Percentiles rank a stretch among this genome's conserved stretches.
These are phyloP conservation scores for Carallia pectinifolia DNA, from an alignment of 345 rosid genomes.

Conservation along the genomic window DNA sequence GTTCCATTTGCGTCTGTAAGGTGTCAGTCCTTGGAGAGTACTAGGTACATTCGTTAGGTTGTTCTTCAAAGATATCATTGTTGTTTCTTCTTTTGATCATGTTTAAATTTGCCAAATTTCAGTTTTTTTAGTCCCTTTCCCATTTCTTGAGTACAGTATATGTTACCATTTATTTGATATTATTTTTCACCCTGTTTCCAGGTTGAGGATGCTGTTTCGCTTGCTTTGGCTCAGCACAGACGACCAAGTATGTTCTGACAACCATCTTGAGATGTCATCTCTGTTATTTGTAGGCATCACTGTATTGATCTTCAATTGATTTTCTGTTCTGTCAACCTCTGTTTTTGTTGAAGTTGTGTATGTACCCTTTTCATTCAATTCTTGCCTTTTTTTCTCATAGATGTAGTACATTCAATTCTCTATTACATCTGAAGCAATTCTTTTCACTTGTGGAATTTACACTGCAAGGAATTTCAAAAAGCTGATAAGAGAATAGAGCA, in stretches of 20 bases:
- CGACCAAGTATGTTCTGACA: conserved; percentile 54
- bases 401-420: too few relatives aligned
- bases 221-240: conserved; percentile 61
- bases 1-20: too few relatives aligned
- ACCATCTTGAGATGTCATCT: conserved; percentile 44
- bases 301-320: not conserved
- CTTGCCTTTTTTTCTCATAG: not conserved
- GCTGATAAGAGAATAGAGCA: not conserved
- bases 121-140: not conserved
- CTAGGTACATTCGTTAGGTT: too few relatives aligned
- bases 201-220: conserved; percentile 92
- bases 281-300: not conserved
- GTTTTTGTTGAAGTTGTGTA: not conserved
- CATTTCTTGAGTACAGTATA: not conserved
- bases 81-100: not conserved
- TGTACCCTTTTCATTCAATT: not conserved
- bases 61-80: too few relatives aligned
- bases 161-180: not conserved
- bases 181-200: conserved; percentile 25
- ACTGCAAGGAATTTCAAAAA: not conserved
- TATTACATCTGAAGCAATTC: not conserved
- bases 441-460: not conserved
- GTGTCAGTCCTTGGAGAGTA: too few relatives aligned
- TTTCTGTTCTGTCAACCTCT: not conserved
- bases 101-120: not conserved